phyloP scores from a whole-genome alignment of 768 basidiomycete species.

The Tephrocybe sp. region DNA sequence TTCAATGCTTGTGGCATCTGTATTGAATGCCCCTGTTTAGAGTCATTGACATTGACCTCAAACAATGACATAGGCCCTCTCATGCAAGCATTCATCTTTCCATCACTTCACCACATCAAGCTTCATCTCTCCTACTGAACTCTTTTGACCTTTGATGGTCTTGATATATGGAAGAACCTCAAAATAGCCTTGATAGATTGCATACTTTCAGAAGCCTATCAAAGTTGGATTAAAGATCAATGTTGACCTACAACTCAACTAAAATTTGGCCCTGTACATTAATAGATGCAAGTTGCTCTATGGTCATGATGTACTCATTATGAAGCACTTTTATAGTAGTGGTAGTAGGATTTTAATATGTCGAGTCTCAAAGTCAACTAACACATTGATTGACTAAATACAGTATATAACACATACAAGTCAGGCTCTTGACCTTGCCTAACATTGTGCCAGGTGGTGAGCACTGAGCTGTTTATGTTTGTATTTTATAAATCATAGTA shows the following conservation, averaged over 20 bases:
- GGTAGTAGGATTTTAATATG: too few relatives aligned
- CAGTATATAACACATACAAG: too few relatives aligned
- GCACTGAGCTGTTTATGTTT: too few relatives aligned
- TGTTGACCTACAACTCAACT: neutral
- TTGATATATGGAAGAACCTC: neutral
- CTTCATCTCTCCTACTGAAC: neutral
- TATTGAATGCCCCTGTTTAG: neutral
- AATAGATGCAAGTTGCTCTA: too few relatives aligned
- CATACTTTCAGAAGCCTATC: neutral
- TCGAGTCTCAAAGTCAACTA: too few relatives aligned
- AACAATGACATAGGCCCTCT: neutral
- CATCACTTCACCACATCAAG: neutral
- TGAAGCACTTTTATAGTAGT: too few relatives aligned
- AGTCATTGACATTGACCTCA: neutral
- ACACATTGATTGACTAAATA: too few relatives aligned
- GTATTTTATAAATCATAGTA: too few relatives aligned
- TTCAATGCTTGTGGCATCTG: neutral
- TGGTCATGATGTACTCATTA: too few relatives aligned
- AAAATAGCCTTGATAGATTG: neutral
- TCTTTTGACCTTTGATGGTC: neutral
- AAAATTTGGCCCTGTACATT: too few relatives aligned
- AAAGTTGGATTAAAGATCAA: neutral
- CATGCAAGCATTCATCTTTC: neutral
- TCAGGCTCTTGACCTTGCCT: too few relatives aligned
- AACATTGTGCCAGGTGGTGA: too few relatives aligned